Percentiles rank a stretch among this genome's conserved stretches.
These are phyloP conservation scores for Thelonectria blattea DNA, from an alignment of 2,329 filamentous ascomycete species.

Conservation along the genomic window DNA sequence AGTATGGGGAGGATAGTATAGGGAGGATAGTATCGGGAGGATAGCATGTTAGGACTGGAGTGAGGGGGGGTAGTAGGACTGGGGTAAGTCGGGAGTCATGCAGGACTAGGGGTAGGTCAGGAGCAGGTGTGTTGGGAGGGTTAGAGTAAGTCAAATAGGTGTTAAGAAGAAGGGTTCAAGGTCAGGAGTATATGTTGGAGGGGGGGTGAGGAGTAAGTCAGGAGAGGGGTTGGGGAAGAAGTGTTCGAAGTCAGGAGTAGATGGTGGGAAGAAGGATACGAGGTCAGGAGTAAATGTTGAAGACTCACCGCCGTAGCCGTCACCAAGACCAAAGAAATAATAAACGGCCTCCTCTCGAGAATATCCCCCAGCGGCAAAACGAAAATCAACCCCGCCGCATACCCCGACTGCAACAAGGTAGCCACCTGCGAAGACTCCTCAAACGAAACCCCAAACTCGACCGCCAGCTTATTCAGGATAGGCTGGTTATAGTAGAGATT, in stretches of 20 bases:
- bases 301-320: slow-evolving; percentile 69
- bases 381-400: slow-evolving; percentile 75
- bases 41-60: no score
- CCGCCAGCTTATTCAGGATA: slow-evolving; percentile 76
- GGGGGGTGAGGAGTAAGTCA: no score
- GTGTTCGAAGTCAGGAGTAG: no score
- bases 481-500: slow-evolving; percentile 85
- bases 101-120: background rate
- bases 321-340: slow-evolving; percentile 68
- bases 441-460: slow-evolving; percentile 72
- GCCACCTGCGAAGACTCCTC: slow-evolving; percentile 72
- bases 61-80: no score
- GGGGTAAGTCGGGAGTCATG: background rate
- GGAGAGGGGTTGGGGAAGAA: no score
- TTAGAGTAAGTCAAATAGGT: no score
- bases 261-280: no score
- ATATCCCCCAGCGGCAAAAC: slow-evolving; percentile 78
- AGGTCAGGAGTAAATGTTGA: no score
- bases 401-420: slow-evolving; percentile 80
- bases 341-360: slow-evolving; percentile 71
- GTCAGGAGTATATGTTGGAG: no score
- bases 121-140: background rate
- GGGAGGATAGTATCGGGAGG: no score
- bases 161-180: no score
- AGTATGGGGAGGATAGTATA: no score